Base-by-base conservation (phyloP, 306 rosid species). In the Pyrus communis region DNA sequence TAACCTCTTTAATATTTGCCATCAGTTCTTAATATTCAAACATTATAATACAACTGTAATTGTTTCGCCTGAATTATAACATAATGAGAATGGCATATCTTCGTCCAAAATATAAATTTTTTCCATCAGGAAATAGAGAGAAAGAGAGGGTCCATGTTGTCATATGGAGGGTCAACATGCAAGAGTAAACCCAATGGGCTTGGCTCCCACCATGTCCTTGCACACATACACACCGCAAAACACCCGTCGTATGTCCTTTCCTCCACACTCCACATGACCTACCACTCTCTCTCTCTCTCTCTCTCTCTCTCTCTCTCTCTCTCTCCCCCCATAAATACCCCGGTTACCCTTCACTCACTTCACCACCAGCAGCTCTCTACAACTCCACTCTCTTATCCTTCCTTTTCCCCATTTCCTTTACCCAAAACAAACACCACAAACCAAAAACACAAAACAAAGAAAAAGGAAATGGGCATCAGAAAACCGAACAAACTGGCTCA, bases 401-500 rank as follows among this genome's bases (percentile, higher is more conserved):
- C 79, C 70, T 14, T 23, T 58, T 9, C n/a, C 4, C 23, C 30
- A 22, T 25, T 60, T 60, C 30, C 65, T 12, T 25, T 17, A 9
- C 9, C 9, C 30, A 42, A 69, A 69, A 23, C 19, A 15, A 67
- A 35, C 30, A 35, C 43, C 70, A 23, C 9, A 14, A n/a, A 77
- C 77, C 69, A 27, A 61, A 14, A 13, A 27, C 9, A 60, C n/a
- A 18, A 17, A 64, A 8, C 12, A 64, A 31, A 15, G 11, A 8
- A 17, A 8, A 31, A 30, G 3, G 10, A 27, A 61, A 93, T 95
- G 99, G 99, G 90, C 12, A 82, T 90, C 30, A 81, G 89, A 77
- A 95, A 86, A 69, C 62, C 85, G 38, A 87, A 82, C 93, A 90
- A 90, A 75, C 90, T 89, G 2, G 80, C 91, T 27, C 98, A 91